Percentiles rank a stretch among this genome's conserved stretches.
These are phyloP conservation scores for Coniosporium apollinis DNA, from an alignment of 495 filamentous ascomycete species.

Conservation along the genomic window DNA sequence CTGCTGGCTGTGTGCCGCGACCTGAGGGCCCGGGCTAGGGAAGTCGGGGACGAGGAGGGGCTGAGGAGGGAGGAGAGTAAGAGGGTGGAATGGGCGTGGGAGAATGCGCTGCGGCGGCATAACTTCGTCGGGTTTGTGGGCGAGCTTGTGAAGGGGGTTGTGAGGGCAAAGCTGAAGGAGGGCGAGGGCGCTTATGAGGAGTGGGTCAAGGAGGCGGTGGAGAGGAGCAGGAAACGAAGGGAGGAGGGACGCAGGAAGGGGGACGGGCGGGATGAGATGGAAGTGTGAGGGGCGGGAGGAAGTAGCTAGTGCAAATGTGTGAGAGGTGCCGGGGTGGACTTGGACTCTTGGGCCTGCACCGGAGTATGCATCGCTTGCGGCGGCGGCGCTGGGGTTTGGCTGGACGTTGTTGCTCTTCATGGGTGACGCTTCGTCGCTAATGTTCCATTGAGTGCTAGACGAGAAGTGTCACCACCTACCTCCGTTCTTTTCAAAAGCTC, in stretches of 20 bases:
- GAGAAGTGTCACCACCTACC: too few species aligned
- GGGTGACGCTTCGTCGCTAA: too few species aligned
- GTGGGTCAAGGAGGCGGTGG: slow-evolving; percentile 67
- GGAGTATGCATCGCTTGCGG: too few species aligned
- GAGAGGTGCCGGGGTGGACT: too few species aligned
- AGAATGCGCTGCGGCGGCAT: slow-evolving; percentile 82
- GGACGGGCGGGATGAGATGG: slow-evolving; percentile 17
- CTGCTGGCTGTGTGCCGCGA: slow-evolving; percentile 83
- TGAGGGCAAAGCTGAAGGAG: slow-evolving; percentile 46
- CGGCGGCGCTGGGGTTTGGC: too few species aligned
- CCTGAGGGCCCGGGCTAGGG: slow-evolving; percentile 51
- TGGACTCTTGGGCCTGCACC: too few species aligned
- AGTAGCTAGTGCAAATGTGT: too few species aligned
- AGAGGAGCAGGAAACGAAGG: slow-evolving; percentile 49
- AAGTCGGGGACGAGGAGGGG: slow-evolving; percentile 68
- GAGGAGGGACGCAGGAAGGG: slow-evolving; percentile 36
- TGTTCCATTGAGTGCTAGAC: too few species aligned
- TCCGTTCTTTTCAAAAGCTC: too few species aligned
- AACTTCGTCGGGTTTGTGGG: slow-evolving; percentile 95
- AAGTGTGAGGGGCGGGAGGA: slow-evolving; percentile 8
- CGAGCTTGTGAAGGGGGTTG: slow-evolving; percentile 77
- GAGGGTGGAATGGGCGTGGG: slow-evolving; percentile 76
- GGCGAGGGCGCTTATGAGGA: slow-evolving; percentile 44
- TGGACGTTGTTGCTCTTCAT: too few species aligned
- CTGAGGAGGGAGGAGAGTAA: slow-evolving; percentile 70